Percentiles rank a stretch among this genome's conserved stretches.
These are phyloP conservation scores for Cutaneotrichosporon sp. DNA, from an alignment of 1,284 basidiomycete genomes.

Conservation along the genomic window DNA sequence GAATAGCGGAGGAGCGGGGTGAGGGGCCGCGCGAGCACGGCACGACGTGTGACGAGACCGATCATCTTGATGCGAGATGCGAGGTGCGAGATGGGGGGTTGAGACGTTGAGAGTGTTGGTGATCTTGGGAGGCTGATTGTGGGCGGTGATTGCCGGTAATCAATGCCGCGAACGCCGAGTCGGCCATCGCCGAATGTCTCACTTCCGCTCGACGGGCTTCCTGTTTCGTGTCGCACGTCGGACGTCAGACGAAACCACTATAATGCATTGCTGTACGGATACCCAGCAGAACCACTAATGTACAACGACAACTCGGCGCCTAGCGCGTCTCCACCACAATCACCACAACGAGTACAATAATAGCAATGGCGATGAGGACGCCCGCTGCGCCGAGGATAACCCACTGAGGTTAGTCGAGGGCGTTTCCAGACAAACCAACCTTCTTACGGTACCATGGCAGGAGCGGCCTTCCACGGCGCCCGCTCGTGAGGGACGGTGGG, in stretches of 20 bases:
- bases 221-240: neutral
- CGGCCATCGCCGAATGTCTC: neutral
- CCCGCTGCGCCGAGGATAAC: neutral
- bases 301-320: neutral
- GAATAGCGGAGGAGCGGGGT: neutral
- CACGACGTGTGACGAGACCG: neutral
- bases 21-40: neutral
- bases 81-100: too few species aligned
- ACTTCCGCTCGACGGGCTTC: neutral
- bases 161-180: neutral
- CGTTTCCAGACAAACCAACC: neutral
- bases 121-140: neutral
- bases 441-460: conserved; percentile 4
- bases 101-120: neutral
- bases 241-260: neutral
- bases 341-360: neutral
- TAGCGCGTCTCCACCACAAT: neutral
- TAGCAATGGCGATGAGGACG: neutral
- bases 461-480: neutral
- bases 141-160: neutral
- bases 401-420: neutral
- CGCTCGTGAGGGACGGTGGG: conserved; percentile 3
- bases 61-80: neutral
- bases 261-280: neutral
- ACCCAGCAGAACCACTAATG: neutral